phyloP scores from a whole-genome alignment of 1,139 yeast species.

The Pichia sp. region DNA sequence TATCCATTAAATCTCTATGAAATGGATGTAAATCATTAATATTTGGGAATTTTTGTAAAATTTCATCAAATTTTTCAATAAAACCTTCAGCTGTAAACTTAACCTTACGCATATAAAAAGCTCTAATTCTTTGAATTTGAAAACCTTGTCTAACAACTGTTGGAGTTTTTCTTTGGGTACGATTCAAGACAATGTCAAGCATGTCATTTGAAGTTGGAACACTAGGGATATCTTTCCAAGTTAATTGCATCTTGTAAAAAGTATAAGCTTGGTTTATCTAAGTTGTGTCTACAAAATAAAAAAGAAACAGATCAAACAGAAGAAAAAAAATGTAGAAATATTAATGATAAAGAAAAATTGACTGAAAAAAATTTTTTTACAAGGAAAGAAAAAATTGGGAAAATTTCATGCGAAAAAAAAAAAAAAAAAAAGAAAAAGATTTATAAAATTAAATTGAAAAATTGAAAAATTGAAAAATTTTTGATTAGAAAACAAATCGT shows the following conservation, averaged over 20 bases:
- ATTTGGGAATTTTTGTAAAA: constrained; percentile 86
- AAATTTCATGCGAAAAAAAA: no score
- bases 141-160: constrained; percentile 97
- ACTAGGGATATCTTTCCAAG: constrained; percentile 97
- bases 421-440: no score
- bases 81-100: constrained; percentile 95
- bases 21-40: constrained; percentile 97
- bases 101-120: constrained; percentile 98
- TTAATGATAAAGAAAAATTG: no score
- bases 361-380: no score
- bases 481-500: no score
- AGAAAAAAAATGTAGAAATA: no score
- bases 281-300: no score
- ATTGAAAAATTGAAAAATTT: no score
- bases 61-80: constrained; percentile 80
- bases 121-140: constrained; percentile 90
- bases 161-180: constrained; percentile 98
- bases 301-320: no score
- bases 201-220: constrained; percentile 89
- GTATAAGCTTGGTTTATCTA: no score
- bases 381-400: no score
- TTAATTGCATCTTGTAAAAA: constrained; percentile 85
- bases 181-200: constrained; percentile 91
- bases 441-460: no score
- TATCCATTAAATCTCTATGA: constrained; percentile 96